phyloP scores from a whole-genome alignment of 352 stramenopile species.

The Halophytophthora batemanensis region DNA sequence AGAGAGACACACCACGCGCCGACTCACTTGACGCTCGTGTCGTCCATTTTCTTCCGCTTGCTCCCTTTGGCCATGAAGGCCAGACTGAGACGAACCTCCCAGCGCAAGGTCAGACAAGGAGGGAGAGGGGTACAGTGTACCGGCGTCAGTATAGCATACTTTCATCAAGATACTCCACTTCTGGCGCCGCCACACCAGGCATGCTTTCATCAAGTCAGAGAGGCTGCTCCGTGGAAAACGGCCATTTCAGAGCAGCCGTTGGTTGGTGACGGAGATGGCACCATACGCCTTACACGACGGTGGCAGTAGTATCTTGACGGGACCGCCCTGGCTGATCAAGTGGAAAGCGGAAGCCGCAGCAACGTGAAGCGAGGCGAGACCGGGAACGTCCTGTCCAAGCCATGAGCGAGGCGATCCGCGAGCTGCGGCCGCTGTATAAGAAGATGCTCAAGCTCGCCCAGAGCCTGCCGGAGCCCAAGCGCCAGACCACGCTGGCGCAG shows the following conservation, averaged over 20 bases:
- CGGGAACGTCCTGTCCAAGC: too few relatives aligned
- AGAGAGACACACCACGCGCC: too few relatives aligned
- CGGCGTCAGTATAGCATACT: neutral
- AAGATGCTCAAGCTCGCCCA: slow-evolving; percentile 78
- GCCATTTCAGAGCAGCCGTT: too few relatives aligned
- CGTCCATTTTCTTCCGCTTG: slow-evolving; percentile 36
- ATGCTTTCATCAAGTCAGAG: too few relatives aligned
- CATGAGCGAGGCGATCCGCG: slow-evolving; percentile 28
- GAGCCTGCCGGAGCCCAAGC: slow-evolving; percentile 67
- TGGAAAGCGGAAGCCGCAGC: neutral
- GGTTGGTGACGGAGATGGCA: too few relatives aligned
- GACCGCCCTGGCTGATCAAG: too few relatives aligned
- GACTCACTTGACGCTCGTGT: slow-evolving; percentile 52
- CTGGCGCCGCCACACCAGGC: too few relatives aligned
- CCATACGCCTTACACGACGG: too few relatives aligned
- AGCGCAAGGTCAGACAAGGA: too few relatives aligned
- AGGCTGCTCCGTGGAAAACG: too few relatives aligned
- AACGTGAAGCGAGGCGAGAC: slow-evolving; percentile 7
- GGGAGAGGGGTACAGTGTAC: neutral
- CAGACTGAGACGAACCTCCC: neutral
- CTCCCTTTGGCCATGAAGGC: slow-evolving; percentile 12
- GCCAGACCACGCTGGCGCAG: slow-evolving; percentile 58
- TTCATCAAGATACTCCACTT: too few relatives aligned
- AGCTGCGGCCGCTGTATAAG: slow-evolving; percentile 82
- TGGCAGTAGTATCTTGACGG: too few relatives aligned